These are phyloP conservation scores for Saprolegnia parasitica DNA, from an alignment of 352 stramenopile genomes.

Conservation along the genomic window DNA sequence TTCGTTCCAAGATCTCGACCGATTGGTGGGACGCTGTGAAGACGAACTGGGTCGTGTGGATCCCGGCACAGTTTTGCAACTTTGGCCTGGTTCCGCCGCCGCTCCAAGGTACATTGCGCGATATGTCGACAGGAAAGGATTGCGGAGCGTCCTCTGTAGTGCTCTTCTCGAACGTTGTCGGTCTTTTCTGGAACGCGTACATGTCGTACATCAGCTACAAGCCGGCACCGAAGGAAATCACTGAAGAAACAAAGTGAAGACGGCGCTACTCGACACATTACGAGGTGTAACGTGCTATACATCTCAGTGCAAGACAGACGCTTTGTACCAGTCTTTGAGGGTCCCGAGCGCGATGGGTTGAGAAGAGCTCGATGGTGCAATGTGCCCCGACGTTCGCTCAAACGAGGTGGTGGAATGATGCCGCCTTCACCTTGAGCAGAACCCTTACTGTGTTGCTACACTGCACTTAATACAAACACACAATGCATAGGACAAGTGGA, in stretches of 20 bases:
- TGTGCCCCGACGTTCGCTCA: too few relatives aligned
- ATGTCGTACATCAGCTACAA: conserved; percentile 71
- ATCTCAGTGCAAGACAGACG: too few relatives aligned
- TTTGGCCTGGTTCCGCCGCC: conserved; percentile 69
- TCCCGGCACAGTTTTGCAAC: conserved; percentile 75
- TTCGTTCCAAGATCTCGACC: conserved; percentile 54
- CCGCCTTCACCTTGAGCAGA: too few relatives aligned
- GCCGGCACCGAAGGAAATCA: background rate
- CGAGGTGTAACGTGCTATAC: too few relatives aligned
- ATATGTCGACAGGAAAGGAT: background rate
- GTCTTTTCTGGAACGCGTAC: conserved; percentile 81
- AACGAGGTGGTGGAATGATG: too few relatives aligned
- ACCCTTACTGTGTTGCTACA: too few relatives aligned
- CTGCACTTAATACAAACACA: too few relatives aligned
- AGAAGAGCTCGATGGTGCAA: too few relatives aligned
- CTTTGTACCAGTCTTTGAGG: too few relatives aligned
- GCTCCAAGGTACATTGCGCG: conserved; percentile 38
- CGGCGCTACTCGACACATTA: too few relatives aligned
- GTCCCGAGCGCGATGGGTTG: too few relatives aligned
- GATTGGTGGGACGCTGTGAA: conserved; percentile 78
- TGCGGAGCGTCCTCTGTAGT: conserved; percentile 30
- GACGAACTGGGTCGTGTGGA: conserved; percentile 78
- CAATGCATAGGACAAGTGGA: too few relatives aligned
- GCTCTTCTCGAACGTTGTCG: conserved; percentile 78
- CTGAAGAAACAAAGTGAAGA: background rate